Evolutionary conservation across 306 rosid genomes (phyloP), one percentile per base, ranked within the genome.

Genomic region (Prosopis cineraria): DNA sequence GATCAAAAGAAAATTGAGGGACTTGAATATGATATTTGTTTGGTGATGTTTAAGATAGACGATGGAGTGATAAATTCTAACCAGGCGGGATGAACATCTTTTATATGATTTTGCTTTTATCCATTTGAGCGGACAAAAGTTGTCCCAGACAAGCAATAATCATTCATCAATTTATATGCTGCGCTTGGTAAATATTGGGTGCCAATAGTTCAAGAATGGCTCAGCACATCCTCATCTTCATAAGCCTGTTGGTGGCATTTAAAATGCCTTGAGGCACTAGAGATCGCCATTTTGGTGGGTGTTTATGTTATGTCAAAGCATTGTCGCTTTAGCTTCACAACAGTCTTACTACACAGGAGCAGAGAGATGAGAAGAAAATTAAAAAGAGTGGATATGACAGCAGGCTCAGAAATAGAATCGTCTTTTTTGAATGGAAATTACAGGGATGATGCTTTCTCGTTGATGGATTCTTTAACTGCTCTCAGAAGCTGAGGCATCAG

Each of bases 401-500:
- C 34, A 68, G 62, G 74, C 72, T 72, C 60, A 17, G 25, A 3
- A 34, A 36, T 31, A 45, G 76, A 71, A 80, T 39, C 77, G 19
- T 53, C 58, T 3, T 11, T 67, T 43, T 47, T 8, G 8, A 72
- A 52, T 3, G 16, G 48, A 77, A 71, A 90, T 90, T 82, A 92
- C 79, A 92, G 56, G 25, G 97, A 86, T 19, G 98, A 88, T 67
- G 82, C 79, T 66, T 52, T 75, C 85, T 90, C 95, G 24, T 83
- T 84, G 80, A 92, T 80, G 9, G 97, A 88, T 80, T 91, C 97
- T 85, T 82, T 86, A 65, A 91, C 97, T 39, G 97, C 98, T 88
- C 80, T 87, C 78, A 67, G 72, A 39, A 67, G 52, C n/a, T 85
- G 86, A n/a, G 98, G 98, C 98, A 92, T 94, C 87, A 94, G 70